phyloP scores from a whole-genome alignment of 2,329 filamentous ascomycete genomes.

The Nothomitra cinnamomea region DNA sequence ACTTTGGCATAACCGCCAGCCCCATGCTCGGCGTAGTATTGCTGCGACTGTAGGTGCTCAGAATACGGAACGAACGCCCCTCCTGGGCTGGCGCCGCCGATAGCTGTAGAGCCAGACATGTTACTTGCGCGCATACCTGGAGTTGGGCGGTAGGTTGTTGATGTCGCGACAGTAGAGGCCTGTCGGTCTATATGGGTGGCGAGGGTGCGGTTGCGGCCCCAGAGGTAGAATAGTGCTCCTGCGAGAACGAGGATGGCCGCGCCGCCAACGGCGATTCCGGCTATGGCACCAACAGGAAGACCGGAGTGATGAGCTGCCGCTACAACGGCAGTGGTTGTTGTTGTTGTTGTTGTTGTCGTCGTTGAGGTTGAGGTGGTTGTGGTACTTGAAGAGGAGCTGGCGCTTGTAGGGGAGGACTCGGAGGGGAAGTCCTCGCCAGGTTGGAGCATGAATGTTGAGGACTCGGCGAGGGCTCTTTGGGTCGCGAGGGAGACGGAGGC shows the following conservation, averaged over 20 bases:
- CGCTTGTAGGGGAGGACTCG: slow-evolving; percentile 15
- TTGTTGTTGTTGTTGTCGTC: not conserved
- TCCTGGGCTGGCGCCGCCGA: no score
- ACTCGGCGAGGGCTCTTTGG: slow-evolving; percentile 16
- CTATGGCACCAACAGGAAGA: slow-evolving; percentile 1
- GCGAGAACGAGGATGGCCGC: slow-evolving; percentile 28
- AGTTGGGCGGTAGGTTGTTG: no score
- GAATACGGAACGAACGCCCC: no score
- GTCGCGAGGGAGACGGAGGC: slow-evolving; percentile 13
- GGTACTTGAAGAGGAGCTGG: not conserved
- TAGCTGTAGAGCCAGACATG: no score
- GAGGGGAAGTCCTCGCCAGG: slow-evolving; percentile 24
- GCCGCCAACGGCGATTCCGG: slow-evolving; percentile 20
- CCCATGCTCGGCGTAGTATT: no score
- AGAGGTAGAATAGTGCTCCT: slow-evolving; percentile 31
- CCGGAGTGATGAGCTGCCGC: not conserved
- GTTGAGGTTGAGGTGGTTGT: not conserved
- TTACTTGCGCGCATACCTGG: no score
- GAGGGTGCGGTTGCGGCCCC: slow-evolving; percentile 17
- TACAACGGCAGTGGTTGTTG: not conserved
- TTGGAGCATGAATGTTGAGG: slow-evolving; percentile 17
- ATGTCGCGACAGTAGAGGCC: no score
- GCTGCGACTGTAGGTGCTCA: no score
- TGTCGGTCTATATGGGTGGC: no score
- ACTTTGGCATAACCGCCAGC: no score